A percentile compares a stretch with the other conserved stretches of the same genome.
Evolutionary conservation across 2,329 filamentous ascomycete species (phyloP).

Genomic region (Cordyceps fumosorosea): DNA sequence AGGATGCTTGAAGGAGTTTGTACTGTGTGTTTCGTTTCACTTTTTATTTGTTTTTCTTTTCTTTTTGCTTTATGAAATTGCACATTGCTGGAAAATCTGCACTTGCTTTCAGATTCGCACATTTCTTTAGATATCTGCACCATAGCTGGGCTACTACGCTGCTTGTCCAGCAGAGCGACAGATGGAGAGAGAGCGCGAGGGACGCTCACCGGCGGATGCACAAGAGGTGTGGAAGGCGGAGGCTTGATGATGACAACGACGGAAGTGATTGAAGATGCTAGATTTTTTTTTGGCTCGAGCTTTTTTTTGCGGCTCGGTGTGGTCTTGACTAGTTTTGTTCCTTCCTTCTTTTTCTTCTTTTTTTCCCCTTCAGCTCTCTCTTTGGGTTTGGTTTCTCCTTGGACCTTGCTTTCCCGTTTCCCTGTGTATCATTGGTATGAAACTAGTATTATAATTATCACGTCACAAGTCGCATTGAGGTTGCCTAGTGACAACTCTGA

Average conservation of each 20-base stretch:
- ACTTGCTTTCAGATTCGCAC: background rate
- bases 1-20: background rate
- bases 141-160: background rate
- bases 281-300: background rate
- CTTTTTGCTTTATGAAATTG: background rate
- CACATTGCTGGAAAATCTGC: constrained; percentile 4
- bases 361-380: background rate
- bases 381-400: background rate
- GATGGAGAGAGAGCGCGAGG: background rate
- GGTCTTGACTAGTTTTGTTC: background rate
- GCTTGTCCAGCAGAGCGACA: background rate
- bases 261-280: background rate
- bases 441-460: constrained; percentile 5
- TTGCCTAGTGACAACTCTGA: background rate
- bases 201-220: background rate
- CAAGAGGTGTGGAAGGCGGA: background rate
- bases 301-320: background rate
- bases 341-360: background rate
- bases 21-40: background rate
- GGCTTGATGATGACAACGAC: background rate
- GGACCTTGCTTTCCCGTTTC: background rate
- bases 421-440: background rate
- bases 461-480: background rate
- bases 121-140: background rate
- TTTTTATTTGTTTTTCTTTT: too few relatives aligned